These are phyloP conservation scores for Tricholoma saponaceum DNA, from an alignment of 768 basidiomycete genomes.

Conservation along the genomic window DNA sequence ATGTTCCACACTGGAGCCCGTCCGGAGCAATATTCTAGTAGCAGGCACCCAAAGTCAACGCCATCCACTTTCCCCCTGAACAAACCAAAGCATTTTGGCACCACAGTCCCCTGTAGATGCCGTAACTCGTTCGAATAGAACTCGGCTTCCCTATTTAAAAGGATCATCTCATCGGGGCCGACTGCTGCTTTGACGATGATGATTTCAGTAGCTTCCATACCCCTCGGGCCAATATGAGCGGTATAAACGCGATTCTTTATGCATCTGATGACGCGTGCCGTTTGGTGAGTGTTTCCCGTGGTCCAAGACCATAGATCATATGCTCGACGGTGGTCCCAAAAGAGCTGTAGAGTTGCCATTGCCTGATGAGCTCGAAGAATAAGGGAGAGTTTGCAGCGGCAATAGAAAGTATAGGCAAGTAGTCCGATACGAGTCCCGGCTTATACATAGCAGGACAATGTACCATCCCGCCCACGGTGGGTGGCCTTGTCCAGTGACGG, in stretches of 20 bases:
- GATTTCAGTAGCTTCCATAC: conserved; percentile 11
- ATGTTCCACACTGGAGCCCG: conserved; percentile 5
- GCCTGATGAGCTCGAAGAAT: background rate
- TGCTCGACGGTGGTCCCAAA: conserved; percentile 15
- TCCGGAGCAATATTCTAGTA: conserved; percentile 35
- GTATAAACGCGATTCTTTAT: conserved; percentile 17
- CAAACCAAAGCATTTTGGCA: conserved; percentile 36
- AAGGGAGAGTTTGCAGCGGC: background rate
- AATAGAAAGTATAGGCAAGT: background rate
- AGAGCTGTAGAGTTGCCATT: conserved; percentile 27
- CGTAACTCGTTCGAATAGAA: conserved; percentile 29
- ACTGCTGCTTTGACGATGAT: conserved; percentile 32
- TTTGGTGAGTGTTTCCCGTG: conserved; percentile 14
- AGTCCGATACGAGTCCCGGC: background rate
- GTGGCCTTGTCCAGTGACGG: background rate
- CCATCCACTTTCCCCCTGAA: conserved; percentile 26
- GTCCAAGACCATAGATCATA: conserved; percentile 27
- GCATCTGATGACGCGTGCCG: conserved; percentile 17
- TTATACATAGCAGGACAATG: conserved; percentile 8
- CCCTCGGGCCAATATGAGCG: conserved; percentile 18
- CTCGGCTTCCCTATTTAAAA: conserved; percentile 27
- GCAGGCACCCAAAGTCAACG: conserved; percentile 25
- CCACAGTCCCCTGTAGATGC: conserved; percentile 32
- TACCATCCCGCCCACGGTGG: background rate
- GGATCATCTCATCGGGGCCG: conserved; percentile 18